phyloP scores from a whole-genome alignment of 2,329 filamentous ascomycete species.

The Tolypocladium nubicola region DNA sequence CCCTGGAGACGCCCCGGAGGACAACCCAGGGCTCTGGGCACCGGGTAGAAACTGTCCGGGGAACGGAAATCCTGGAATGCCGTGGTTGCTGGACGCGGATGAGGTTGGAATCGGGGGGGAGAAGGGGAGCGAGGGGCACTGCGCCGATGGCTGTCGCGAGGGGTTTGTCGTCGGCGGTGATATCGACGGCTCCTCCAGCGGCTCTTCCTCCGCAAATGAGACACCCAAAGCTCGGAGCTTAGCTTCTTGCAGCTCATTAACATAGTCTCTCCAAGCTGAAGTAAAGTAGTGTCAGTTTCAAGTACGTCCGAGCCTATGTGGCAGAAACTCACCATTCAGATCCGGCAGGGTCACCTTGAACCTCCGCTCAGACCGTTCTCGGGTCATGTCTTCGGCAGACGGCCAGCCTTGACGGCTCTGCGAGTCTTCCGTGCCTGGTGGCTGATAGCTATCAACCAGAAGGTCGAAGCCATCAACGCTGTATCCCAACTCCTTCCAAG shows the following conservation, averaged over 20 bases:
- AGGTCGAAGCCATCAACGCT: constrained; percentile 59
- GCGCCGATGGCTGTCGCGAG: constrained; percentile 59
- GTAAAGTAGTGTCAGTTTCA: constrained; percentile 5
- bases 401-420: constrained; percentile 65
- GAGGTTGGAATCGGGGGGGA: constrained; percentile 75
- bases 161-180: constrained; percentile 55
- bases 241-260: constrained; percentile 74
- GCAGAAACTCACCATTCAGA: constrained; percentile 39
- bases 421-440: constrained; percentile 30
- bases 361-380: constrained; percentile 40
- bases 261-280: constrained; percentile 63
- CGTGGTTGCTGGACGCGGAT: constrained; percentile 63
- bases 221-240: constrained; percentile 90
- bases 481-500: constrained; percentile 62
- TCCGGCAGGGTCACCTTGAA: constrained; percentile 61
- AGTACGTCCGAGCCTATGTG: neutral
- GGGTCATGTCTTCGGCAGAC: constrained; percentile 42
- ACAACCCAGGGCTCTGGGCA: constrained; percentile 51
- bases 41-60: constrained; percentile 48
- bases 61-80: constrained; percentile 44
- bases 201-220: constrained; percentile 65
- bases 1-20: constrained; percentile 60
- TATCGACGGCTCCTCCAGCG: constrained; percentile 48
- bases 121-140: constrained; percentile 67
- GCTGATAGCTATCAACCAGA: constrained; percentile 31